A percentile compares a stretch with the other conserved stretches of the same genome.
These are phyloP conservation scores for Fusarium gaditjirri DNA, from an alignment of 2,329 filamentous ascomycete species.

Conservation along the genomic window DNA sequence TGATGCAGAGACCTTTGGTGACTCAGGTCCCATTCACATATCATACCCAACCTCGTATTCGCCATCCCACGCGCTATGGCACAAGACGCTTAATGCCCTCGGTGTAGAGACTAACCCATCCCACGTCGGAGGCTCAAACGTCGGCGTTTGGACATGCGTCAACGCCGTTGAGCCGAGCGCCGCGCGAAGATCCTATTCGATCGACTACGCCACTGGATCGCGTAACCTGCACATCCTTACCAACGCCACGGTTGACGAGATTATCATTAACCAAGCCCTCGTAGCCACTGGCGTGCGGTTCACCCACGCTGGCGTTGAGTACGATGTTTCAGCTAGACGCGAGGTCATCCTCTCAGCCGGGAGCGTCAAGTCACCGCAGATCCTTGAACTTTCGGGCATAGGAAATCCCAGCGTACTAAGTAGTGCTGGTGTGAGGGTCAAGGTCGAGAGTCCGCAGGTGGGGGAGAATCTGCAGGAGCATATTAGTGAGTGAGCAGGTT, in stretches of 20 bases:
- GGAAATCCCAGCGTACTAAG: slow-evolving; percentile 56
- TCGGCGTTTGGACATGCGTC: slow-evolving; percentile 62
- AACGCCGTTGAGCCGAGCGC: slow-evolving; percentile 59
- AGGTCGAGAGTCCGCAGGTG: slow-evolving; percentile 56
- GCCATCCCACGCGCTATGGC: slow-evolving; percentile 58
- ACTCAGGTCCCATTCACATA: slow-evolving; percentile 59
- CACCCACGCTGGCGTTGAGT: slow-evolving; percentile 50
- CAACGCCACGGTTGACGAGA: slow-evolving; percentile 42
- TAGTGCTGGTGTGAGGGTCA: slow-evolving; percentile 51
- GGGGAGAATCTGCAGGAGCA: slow-evolving; percentile 63
- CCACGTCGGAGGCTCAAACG: slow-evolving; percentile 60
- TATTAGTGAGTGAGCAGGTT: slow-evolving; percentile 39
- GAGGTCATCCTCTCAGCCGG: slow-evolving; percentile 71
- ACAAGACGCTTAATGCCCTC: slow-evolving; percentile 57
- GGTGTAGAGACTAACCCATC: slow-evolving; percentile 55
- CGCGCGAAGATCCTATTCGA: slow-evolving; percentile 60
- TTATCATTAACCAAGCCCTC: slow-evolving; percentile 39
- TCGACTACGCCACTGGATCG: slow-evolving; percentile 56
- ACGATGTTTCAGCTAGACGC: slow-evolving; percentile 52
- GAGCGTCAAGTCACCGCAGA: slow-evolving; percentile 64
- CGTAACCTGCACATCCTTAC: slow-evolving; percentile 55
- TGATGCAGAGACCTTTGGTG: slow-evolving; percentile 55
- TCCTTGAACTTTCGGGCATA: slow-evolving; percentile 71
- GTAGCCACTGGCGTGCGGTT: slow-evolving; percentile 50
- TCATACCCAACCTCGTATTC: slow-evolving; percentile 56